Percentiles rank a stretch among this genome's conserved stretches.
Conservation (phyloP, 257 asterid genomes). For the Capsicum rhomboideum region DNA sequence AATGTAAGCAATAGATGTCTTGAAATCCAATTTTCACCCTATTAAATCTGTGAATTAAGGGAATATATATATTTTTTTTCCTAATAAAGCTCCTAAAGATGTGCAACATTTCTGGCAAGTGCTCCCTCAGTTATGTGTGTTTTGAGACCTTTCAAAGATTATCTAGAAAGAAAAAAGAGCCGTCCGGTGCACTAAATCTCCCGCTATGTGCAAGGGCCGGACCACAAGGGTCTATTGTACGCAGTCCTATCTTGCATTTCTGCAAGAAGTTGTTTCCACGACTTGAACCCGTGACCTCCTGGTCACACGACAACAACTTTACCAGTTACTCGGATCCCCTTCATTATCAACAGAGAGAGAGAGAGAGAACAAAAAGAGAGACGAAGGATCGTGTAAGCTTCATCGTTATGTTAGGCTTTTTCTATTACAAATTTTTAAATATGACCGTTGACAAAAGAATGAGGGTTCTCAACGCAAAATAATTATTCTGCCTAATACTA, state of each 20-base stretch:
- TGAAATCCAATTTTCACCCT: conserved; percentile 8
- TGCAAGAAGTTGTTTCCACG: too few species aligned
- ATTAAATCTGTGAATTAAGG: conserved; percentile 14
- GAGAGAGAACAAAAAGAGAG: conserved; percentile 17
- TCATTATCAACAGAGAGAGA: conserved; percentile 3
- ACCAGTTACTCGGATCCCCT: too few species aligned
- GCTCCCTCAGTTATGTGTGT: conserved; percentile 6
- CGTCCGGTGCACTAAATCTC: too few species aligned
- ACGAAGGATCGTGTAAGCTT: conserved; percentile 57
- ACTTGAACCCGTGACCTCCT: too few species aligned
- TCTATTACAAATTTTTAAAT: conserved; percentile 15
- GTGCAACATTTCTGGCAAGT: neutral
- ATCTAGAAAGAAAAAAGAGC: conserved; percentile 6
- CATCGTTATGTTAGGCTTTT: conserved; percentile 63
- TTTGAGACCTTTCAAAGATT: conserved; percentile 11
- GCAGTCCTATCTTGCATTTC: too few species aligned
- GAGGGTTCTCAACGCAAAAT: conserved; percentile 31
- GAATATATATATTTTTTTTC: neutral
- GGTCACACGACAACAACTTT: too few species aligned
- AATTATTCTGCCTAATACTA: conserved; percentile 25
- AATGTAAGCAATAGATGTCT: neutral
- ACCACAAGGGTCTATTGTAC: too few species aligned
- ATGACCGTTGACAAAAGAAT: conserved; percentile 50
- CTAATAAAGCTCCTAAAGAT: conserved; percentile 11
- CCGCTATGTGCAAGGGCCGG: too few species aligned